Conservation (phyloP, 2,329 filamentous ascomycete species). For the Metarhizium humberi region DNA sequence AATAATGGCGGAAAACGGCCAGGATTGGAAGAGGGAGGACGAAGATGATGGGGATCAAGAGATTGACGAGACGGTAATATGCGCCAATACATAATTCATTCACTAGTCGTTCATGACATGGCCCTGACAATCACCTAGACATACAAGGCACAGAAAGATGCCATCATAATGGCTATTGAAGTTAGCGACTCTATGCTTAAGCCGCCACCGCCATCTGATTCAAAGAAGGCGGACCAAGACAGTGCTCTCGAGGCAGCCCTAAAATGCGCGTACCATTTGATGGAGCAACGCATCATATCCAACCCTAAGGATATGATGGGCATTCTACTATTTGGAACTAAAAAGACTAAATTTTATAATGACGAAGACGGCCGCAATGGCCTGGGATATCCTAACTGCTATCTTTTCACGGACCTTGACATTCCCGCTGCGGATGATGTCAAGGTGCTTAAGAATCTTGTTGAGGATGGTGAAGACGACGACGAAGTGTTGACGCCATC, state of each 20-base stretch:
- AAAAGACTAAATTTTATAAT: slow-evolving; percentile 70
- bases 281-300: slow-evolving; percentile 97
- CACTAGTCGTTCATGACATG: not conserved
- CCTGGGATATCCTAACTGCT: slow-evolving; percentile 79
- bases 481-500: slow-evolving; percentile 62
- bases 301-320: slow-evolving; percentile 97
- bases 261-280: slow-evolving; percentile 88
- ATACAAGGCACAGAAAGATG: slow-evolving; percentile 91
- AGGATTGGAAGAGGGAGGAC: slow-evolving; percentile 40
- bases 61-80: slow-evolving; percentile 52
- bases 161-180: slow-evolving; percentile 94
- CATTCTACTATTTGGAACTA: slow-evolving; percentile 81
- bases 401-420: slow-evolving; percentile 80
- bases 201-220: slow-evolving; percentile 50
- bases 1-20: slow-evolving; percentile 22
- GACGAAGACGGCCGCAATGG: slow-evolving; percentile 51
- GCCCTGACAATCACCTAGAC: slow-evolving; percentile 38
- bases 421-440: slow-evolving; percentile 82
- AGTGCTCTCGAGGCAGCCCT: slow-evolving; percentile 75
- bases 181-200: slow-evolving; percentile 81
- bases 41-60: slow-evolving; percentile 56
- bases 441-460: slow-evolving; percentile 64
- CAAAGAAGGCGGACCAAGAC: slow-evolving; percentile 70
- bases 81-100: not conserved
- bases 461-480: slow-evolving; percentile 68